Percentiles rank a stretch among this genome's conserved stretches.
These are phyloP conservation scores for Priceomyces medius DNA, from an alignment of 805 yeast species.

Conservation along the genomic window DNA sequence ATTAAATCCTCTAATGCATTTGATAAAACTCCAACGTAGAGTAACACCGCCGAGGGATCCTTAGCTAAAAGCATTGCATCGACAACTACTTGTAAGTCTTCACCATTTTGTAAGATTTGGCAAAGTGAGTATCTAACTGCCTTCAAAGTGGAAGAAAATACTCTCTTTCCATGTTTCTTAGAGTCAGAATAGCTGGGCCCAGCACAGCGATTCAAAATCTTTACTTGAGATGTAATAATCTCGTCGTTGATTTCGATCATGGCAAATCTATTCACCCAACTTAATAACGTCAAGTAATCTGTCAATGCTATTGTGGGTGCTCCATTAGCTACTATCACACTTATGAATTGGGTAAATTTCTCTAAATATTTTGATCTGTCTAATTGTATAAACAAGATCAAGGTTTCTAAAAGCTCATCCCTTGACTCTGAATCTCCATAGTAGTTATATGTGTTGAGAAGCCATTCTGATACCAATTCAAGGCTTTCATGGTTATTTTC, in stretches of 20 bases:
- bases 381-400: conserved; percentile 33
- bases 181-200: conserved; percentile 6
- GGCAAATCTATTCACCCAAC: conserved; percentile 51
- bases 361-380: conserved; percentile 30
- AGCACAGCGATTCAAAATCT: conserved; percentile 33
- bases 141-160: conserved; percentile 26
- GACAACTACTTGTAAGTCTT: background rate
- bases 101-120: conserved; percentile 4
- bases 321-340: conserved; percentile 25
- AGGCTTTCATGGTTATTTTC: conserved; percentile 9
- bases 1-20: conserved; percentile 21
- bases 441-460: conserved; percentile 49
- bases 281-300: conserved; percentile 56
- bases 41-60: conserved; percentile 9
- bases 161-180: conserved; percentile 19
- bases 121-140: conserved; percentile 27
- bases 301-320: conserved; percentile 45
- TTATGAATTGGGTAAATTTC: conserved; percentile 40
- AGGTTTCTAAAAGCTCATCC: conserved; percentile 36
- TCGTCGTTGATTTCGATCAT: conserved; percentile 15
- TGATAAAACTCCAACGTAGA: conserved; percentile 24
- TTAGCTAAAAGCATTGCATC: background rate
- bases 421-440: conserved; percentile 54
- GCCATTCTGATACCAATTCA: conserved; percentile 16
- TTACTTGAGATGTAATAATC: conserved; percentile 30